Conservation (phyloP, 495 filamentous ascomycete genomes). For the Gamarada debralockiae region DNA sequence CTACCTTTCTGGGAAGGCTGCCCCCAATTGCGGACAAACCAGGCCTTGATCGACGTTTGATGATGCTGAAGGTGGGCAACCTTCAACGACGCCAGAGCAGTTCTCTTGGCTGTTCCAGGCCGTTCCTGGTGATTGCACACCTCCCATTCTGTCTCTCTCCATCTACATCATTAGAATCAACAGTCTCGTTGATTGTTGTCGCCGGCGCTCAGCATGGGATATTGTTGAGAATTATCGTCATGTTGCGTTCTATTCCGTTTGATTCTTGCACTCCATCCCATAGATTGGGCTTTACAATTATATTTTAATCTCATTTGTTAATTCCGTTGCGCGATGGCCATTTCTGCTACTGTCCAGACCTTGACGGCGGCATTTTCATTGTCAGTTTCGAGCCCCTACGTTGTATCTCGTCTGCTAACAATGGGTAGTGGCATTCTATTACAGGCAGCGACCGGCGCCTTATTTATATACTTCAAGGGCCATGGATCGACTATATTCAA, state of each 20-base stretch:
- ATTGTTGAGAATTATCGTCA: conserved; percentile 29
- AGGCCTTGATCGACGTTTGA: conserved; percentile 17
- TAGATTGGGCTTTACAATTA: conserved; percentile 46
- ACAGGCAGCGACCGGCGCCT: conserved; percentile 45
- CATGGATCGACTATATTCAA: conserved; percentile 44
- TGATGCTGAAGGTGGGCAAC: conserved; percentile 1
- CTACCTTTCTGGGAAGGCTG: conserved; percentile 4
- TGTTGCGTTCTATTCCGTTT: conserved; percentile 25
- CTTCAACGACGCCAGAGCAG: not conserved
- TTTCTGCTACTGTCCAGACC: conserved; percentile 43
- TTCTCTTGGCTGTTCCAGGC: not conserved
- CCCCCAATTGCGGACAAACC: conserved; percentile 16
- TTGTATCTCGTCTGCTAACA: conserved; percentile 3
- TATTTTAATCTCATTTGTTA: conserved; percentile 29
- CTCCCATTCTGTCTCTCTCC: conserved; percentile 15
- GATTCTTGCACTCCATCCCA: conserved; percentile 37
- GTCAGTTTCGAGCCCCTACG: conserved; percentile 31
- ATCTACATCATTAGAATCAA: conserved; percentile 20
- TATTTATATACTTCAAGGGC: conserved; percentile 47
- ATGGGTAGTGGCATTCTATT: conserved; percentile 45
- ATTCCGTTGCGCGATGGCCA: conserved; percentile 27
- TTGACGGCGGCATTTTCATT: conserved; percentile 51
- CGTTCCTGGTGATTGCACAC: not conserved
- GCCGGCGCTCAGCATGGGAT: conserved; percentile 24
- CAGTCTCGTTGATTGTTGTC: conserved; percentile 25